Percentiles rank a stretch among this genome's conserved stretches.
These are phyloP conservation scores for Samsoniella hepiali DNA, from an alignment of 2,329 filamentous ascomycete species.

Conservation along the genomic window DNA sequence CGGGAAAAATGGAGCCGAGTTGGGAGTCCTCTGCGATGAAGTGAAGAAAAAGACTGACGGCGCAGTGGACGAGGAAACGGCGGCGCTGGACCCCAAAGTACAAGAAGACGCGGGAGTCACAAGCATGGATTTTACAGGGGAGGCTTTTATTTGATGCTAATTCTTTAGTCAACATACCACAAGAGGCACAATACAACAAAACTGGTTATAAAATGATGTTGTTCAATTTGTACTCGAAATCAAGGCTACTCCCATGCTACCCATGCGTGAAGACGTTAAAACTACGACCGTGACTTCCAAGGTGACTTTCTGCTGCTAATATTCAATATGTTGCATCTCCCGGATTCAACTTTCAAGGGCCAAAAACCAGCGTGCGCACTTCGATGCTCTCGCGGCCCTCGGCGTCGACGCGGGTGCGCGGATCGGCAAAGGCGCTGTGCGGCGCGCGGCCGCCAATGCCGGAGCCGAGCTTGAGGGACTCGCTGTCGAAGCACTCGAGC, in stretches of 20 bases:
- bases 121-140: neutral
- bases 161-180: neutral
- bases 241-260: slow-evolving; percentile 4
- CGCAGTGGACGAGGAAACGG: neutral
- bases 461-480: slow-evolving; percentile 47
- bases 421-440: slow-evolving; percentile 78
- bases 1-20: neutral
- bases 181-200: neutral
- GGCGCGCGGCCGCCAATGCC: slow-evolving; percentile 57
- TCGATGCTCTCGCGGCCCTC: slow-evolving; percentile 83
- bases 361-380: slow-evolving; percentile 81
- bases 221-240: neutral
- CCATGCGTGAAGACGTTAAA: neutral
- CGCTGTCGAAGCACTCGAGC: slow-evolving; percentile 75
- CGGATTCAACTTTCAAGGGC: slow-evolving; percentile 38
- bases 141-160: neutral
- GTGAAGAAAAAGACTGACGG: neutral
- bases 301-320: neutral
- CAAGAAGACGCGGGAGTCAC: neutral
- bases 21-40: neutral
- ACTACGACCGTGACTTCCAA: neutral
- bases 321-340: too few species aligned
- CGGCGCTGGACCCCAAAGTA: neutral
- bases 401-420: slow-evolving; percentile 65
- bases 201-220: neutral